Conservation (phyloP, 1,139 yeast species). For the Lodderomyces theae region DNA sequence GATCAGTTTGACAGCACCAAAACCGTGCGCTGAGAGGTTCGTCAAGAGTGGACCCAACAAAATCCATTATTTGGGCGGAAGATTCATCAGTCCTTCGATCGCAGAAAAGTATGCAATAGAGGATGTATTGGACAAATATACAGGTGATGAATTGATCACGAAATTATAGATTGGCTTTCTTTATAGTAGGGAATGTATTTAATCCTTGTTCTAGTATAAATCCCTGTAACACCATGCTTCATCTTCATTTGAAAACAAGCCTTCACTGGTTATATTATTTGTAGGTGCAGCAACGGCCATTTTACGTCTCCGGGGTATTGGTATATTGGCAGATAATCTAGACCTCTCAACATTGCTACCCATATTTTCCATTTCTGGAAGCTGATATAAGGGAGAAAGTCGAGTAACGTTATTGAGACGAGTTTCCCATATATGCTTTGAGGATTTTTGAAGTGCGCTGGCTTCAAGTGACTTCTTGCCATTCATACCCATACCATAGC, state of each 20-base stretch:
- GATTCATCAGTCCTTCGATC: slow-evolving; percentile 66
- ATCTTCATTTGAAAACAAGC: not conserved
- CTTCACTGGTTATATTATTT: not conserved
- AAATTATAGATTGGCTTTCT: slow-evolving; percentile 24
- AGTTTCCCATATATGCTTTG: not conserved
- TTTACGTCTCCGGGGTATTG: not conserved
- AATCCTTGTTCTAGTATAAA: not conserved
- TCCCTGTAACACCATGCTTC: slow-evolving; percentile 1
- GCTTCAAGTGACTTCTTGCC: not conserved
- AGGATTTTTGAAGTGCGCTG: not conserved
- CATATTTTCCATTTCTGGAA: not conserved
- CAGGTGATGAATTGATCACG: slow-evolving; percentile 38
- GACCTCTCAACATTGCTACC: too few species aligned
- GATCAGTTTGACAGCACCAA: slow-evolving; percentile 90
- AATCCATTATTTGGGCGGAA: slow-evolving; percentile 83
- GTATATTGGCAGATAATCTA: not conserved
- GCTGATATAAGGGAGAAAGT: not conserved
- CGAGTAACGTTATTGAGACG: not conserved
- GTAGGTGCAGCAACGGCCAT: not conserved
- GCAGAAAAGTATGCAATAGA: slow-evolving; percentile 74
- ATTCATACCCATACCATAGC: not conserved
- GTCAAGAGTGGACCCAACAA: slow-evolving; percentile 16
- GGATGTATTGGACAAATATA: slow-evolving; percentile 30
- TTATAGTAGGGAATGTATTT: too few species aligned
- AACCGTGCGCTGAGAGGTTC: slow-evolving; percentile 69